phyloP scores from a whole-genome alignment of 768 basidiomycete species.

The Lentinus brumalis region DNA sequence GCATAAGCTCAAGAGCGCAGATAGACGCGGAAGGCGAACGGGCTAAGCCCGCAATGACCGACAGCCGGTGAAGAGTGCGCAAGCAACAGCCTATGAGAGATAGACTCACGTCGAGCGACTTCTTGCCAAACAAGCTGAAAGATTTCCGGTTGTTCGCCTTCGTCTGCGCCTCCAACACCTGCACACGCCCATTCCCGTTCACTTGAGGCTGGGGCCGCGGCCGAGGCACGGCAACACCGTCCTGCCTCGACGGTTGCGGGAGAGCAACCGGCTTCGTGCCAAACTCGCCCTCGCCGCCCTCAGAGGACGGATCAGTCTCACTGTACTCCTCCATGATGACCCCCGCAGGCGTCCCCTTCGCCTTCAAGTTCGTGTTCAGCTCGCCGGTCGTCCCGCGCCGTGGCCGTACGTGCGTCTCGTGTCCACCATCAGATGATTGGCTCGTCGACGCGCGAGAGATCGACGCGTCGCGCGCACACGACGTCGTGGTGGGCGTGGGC shows the following conservation, averaged over 20 bases:
- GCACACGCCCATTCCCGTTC: background rate
- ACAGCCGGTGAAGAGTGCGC: background rate
- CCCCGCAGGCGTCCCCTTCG: background rate
- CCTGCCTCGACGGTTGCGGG: background rate
- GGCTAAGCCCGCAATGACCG: background rate
- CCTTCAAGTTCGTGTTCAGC: background rate
- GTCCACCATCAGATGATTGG: slow-evolving; percentile 14
- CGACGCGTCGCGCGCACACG: slow-evolving; percentile 12
- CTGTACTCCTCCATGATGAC: slow-evolving; percentile 19
- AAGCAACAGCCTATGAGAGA: background rate
- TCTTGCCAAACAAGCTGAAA: slow-evolving; percentile 26
- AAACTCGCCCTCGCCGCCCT: slow-evolving; percentile 6
- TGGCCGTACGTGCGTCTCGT: background rate
- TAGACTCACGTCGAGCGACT: slow-evolving; percentile 17
- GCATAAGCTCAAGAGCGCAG: background rate
- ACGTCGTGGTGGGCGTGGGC: slow-evolving; percentile 25
- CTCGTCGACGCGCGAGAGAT: slow-evolving; percentile 16
- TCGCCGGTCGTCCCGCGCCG: background rate
- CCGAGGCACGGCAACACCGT: slow-evolving; percentile 3
- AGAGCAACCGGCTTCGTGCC: background rate
- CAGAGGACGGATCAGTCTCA: slow-evolving; percentile 6
- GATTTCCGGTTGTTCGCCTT: slow-evolving; percentile 33
- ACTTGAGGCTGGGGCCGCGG: background rate
- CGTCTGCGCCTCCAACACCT: slow-evolving; percentile 14
- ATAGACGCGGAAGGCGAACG: background rate